Conservation (phyloP, 805 yeast species). For the Ogataea methanolica region DNA sequence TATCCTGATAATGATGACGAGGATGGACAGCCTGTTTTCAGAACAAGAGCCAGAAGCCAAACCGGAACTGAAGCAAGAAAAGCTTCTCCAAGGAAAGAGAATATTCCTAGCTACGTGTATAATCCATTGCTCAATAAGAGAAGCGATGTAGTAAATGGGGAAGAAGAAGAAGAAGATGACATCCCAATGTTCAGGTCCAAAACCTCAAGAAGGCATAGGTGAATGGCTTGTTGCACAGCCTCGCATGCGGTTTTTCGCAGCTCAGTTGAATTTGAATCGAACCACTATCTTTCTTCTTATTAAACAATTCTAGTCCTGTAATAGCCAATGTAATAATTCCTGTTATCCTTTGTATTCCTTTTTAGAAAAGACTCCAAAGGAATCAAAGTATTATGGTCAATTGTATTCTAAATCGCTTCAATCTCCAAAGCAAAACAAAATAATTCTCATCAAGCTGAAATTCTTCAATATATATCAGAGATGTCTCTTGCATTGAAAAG, state of each 20-base stretch:
- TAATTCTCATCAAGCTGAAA: background rate
- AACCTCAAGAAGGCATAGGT: slow-evolving; percentile 7
- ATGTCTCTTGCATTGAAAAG: slow-evolving; percentile 16
- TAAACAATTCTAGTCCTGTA: background rate
- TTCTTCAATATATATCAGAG: background rate
- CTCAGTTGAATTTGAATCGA: background rate
- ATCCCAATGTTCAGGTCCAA: slow-evolving; percentile 26
- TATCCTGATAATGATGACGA: slow-evolving; percentile 2
- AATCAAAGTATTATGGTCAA: too few relatives aligned
- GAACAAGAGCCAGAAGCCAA: background rate
- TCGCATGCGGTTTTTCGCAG: too few relatives aligned
- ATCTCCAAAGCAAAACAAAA: background rate
- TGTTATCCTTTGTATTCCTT: too few relatives aligned
- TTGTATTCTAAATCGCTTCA: background rate
- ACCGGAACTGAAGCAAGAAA: background rate
- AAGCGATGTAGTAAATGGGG: background rate
- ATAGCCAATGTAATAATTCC: too few relatives aligned
- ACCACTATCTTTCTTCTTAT: background rate
- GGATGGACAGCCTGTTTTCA: slow-evolving; percentile 4
- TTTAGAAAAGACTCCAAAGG: too few relatives aligned
- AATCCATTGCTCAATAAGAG: background rate
- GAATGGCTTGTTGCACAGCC: background rate
- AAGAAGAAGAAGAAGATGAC: slow-evolving; percentile 19
- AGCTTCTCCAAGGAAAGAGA: background rate
- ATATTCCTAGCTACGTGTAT: too few relatives aligned